phyloP scores from a whole-genome alignment of 2,329 filamentous ascomycete species.

The Trichothecium roseum region DNA sequence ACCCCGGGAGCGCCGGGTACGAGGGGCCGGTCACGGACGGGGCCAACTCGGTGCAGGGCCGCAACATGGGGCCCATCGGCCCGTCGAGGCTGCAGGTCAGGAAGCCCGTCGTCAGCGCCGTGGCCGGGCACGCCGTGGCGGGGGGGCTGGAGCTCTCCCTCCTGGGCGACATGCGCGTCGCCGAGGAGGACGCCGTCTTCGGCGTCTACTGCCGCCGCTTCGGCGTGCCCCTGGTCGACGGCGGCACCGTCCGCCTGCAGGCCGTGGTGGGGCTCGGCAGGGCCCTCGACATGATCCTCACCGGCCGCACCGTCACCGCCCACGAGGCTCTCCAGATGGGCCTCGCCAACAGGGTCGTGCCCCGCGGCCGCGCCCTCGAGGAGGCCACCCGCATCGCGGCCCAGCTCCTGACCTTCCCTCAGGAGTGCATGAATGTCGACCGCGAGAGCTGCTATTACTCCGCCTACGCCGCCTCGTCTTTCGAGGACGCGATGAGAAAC shows the following conservation, averaged over 20 bases:
- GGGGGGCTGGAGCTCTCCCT: constrained; percentile 42
- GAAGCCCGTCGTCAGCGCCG: constrained; percentile 41
- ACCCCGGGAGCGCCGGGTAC: constrained; percentile 2
- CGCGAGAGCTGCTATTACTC: constrained; percentile 36
- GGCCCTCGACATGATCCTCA: constrained; percentile 47
- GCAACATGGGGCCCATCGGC: constrained; percentile 35
- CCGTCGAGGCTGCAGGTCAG: constrained; percentile 36
- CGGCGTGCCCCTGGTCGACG: constrained; percentile 16
- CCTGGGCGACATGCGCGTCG: constrained; percentile 41
- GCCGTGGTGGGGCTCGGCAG: constrained; percentile 39
- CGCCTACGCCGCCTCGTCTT: constrained; percentile 33
- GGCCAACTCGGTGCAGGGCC: constrained; percentile 8
- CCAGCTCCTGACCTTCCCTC: constrained; percentile 36
- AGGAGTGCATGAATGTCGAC: constrained; percentile 41
- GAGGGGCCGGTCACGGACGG: constrained; percentile 4
- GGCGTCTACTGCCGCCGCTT: constrained; percentile 44
- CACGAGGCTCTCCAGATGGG: constrained; percentile 40
- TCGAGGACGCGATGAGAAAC: constrained; percentile 37
- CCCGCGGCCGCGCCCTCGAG: constrained; percentile 35
- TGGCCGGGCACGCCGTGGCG: constrained; percentile 42
- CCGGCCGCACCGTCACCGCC: constrained; percentile 36
- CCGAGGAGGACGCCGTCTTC: constrained; percentile 41
- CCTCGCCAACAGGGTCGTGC: constrained; percentile 40
- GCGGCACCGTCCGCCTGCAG: constrained; percentile 40
- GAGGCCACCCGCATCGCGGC: constrained; percentile 36